phyloP scores from a whole-genome alignment of 2,329 filamentous ascomycete genomes.

The Aspergillus sp. region DNA sequence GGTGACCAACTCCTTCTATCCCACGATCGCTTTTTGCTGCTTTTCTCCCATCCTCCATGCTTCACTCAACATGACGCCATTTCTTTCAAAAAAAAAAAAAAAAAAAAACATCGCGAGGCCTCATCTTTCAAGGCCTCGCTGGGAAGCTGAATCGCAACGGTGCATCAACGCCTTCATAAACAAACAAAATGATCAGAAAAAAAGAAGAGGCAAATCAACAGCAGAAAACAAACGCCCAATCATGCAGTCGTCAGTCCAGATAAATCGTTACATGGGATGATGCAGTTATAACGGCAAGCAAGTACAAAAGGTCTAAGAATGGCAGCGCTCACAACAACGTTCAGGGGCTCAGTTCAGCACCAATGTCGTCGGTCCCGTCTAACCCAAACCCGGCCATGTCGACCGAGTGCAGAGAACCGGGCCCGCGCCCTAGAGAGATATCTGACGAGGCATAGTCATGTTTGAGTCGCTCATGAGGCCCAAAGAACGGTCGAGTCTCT shows the following conservation, averaged over 20 bases:
- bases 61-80: too few species aligned
- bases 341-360: slow-evolving; percentile 34
- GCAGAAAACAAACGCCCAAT: slow-evolving; percentile 28
- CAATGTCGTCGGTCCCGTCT: slow-evolving; percentile 33
- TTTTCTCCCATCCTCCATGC: background rate
- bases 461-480: slow-evolving; percentile 38
- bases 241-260: slow-evolving; percentile 38
- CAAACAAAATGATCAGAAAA: slow-evolving; percentile 13
- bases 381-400: slow-evolving; percentile 42
- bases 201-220: slow-evolving; percentile 4
- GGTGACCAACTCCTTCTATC: slow-evolving; percentile 14
- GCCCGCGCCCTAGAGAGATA: slow-evolving; percentile 38
- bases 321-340: background rate
- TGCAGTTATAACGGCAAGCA: slow-evolving; percentile 27
- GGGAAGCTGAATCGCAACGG: too few species aligned
- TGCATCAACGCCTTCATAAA: slow-evolving; percentile 7
- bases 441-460: slow-evolving; percentile 42
- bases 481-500: slow-evolving; percentile 39
- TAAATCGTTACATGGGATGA: slow-evolving; percentile 35
- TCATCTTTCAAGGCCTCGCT: too few species aligned
- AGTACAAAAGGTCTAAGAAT: slow-evolving; percentile 8
- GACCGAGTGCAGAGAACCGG: slow-evolving; percentile 40
- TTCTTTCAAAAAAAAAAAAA: too few species aligned
- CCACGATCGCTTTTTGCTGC: background rate
- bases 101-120: too few species aligned